These are phyloP conservation scores for Phialophora expanda DNA, from an alignment of 2,329 filamentous ascomycete species.

Conservation along the genomic window DNA sequence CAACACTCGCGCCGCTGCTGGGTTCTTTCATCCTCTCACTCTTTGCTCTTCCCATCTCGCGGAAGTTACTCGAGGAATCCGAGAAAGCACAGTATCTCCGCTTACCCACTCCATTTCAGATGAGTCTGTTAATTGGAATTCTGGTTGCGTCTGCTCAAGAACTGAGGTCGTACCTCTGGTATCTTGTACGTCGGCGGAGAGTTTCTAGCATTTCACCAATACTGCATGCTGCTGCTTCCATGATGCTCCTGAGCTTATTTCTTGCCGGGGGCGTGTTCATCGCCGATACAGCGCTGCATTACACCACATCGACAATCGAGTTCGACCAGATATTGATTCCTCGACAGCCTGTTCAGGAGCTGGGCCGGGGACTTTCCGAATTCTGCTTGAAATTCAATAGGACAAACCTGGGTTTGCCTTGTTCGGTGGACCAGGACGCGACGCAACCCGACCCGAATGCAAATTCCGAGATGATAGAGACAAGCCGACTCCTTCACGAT, in stretches of 20 bases:
- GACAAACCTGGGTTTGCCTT: slow-evolving; percentile 28
- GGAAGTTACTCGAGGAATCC: slow-evolving; percentile 15
- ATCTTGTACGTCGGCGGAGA: slow-evolving; percentile 20
- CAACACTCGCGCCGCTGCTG: slow-evolving; percentile 31
- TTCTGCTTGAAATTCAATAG: slow-evolving; percentile 31
- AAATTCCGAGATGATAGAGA: slow-evolving; percentile 21
- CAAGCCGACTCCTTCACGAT: slow-evolving; percentile 24
- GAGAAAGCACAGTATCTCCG: slow-evolving; percentile 17
- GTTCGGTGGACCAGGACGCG: slow-evolving; percentile 14
- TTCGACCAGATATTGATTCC: slow-evolving; percentile 20
- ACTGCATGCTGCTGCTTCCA: slow-evolving; percentile 20
- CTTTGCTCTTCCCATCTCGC: slow-evolving; percentile 16
- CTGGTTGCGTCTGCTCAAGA: slow-evolving; percentile 29
- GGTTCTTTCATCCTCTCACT: slow-evolving; percentile 29
- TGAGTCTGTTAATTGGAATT: slow-evolving; percentile 31
- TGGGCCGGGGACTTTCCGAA: slow-evolving; percentile 28
- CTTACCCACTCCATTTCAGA: slow-evolving; percentile 32
- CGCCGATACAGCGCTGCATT: slow-evolving; percentile 31
- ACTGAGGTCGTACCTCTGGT: slow-evolving; percentile 26
- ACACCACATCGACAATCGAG: slow-evolving; percentile 27
- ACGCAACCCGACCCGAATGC: slow-evolving; percentile 9
- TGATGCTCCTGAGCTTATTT: slow-evolving; percentile 23
- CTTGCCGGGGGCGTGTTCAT: slow-evolving; percentile 26
- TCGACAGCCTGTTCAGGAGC: slow-evolving; percentile 15
- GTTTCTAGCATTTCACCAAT: slow-evolving; percentile 20